Evolutionary conservation across 208 protist genomes (phyloP).

Genomic region (Leishmania lainsoni): DNA sequence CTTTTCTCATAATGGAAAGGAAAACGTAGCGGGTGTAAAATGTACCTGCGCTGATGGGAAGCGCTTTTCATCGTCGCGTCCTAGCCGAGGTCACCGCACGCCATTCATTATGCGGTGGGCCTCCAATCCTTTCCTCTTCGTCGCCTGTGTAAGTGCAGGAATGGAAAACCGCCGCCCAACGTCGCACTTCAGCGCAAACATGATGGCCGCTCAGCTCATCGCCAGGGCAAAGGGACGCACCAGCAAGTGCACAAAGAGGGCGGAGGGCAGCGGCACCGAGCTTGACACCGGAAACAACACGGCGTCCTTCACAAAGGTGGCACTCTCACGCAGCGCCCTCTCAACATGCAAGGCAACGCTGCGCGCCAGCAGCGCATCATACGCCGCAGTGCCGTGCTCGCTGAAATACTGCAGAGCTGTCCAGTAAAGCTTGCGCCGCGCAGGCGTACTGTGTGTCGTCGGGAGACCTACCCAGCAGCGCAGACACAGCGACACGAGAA

Average conservation of each 20-base stretch:
- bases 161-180: background rate
- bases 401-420: constrained; percentile 32
- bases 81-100: background rate
- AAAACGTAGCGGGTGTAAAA: background rate
- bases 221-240: constrained; percentile 34
- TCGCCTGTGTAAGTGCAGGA: background rate
- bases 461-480: constrained; percentile 45
- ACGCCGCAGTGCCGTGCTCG: constrained; percentile 21
- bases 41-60: background rate
- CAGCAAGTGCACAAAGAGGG: constrained; percentile 34
- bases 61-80: background rate
- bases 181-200: background rate
- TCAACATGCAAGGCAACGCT: constrained; percentile 33
- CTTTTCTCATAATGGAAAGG: background rate
- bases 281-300: constrained; percentile 21
- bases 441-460: constrained; percentile 21
- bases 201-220: background rate
- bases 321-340: constrained; percentile 20
- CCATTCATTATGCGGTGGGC: background rate
- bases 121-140: background rate
- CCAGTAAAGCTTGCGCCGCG: constrained; percentile 27
- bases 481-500: constrained; percentile 51
- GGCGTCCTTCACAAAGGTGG: constrained; percentile 7
- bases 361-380: constrained; percentile 32
- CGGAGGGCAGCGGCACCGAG: constrained; percentile 31